phyloP scores from a whole-genome alignment of 306 rosid species.

The Vachellia collinsii region DNA sequence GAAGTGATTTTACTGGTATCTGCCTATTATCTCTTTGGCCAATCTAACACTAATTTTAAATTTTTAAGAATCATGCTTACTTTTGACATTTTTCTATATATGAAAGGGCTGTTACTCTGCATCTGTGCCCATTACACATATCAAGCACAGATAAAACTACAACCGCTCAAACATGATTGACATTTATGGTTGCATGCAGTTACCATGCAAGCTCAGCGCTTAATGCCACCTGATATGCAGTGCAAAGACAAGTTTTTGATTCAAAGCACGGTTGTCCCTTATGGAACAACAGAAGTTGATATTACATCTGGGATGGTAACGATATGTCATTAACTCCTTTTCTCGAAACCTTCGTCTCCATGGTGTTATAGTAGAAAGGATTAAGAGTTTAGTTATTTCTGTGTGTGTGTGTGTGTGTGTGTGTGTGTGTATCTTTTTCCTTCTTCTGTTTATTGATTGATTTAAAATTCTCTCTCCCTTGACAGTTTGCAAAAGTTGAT shows the following conservation, averaged over 20 bases:
- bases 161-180: background rate
- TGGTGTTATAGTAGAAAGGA: background rate
- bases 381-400: constrained; percentile 17
- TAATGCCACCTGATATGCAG: constrained; percentile 68
- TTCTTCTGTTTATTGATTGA: constrained; percentile 28
- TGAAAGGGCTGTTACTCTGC: constrained; percentile 13
- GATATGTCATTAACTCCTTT: constrained; percentile 3
- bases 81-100: background rate
- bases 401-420: too few relatives aligned
- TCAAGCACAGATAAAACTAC: background rate
- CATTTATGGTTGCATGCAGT: constrained; percentile 58
- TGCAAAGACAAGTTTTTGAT: constrained; percentile 96
- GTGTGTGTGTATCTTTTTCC: background rate
- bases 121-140: constrained; percentile 1
- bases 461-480: constrained; percentile 29
- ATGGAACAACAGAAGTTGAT: constrained; percentile 70
- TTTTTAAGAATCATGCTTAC: background rate
- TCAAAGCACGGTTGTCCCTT: constrained; percentile 65
- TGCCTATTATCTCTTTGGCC: constrained; percentile 18
- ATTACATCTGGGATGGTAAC: constrained; percentile 73
- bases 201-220: constrained; percentile 92
- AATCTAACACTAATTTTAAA: background rate
- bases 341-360: constrained; percentile 2
- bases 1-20: constrained; percentile 80
- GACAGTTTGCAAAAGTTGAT: constrained; percentile 74